phyloP scores from a whole-genome alignment of 2,329 filamentous ascomycete species.

The Volutella citrinella region DNA sequence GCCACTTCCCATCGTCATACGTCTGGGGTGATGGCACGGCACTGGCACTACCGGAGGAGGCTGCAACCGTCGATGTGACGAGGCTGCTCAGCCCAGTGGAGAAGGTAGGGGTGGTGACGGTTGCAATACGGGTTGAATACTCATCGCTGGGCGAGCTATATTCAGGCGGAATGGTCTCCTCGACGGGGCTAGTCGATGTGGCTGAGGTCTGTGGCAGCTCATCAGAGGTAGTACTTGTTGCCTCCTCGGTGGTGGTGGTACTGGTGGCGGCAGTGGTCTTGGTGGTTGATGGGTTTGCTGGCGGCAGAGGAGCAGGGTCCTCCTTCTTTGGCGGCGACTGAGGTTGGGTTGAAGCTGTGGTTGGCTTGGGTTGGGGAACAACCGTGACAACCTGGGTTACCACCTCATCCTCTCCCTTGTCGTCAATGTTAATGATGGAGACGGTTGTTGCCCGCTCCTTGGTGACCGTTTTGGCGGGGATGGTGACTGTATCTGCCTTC shows the following conservation, averaged over 20 bases:
- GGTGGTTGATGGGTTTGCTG: slow-evolving; percentile 4
- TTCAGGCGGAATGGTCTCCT: no score
- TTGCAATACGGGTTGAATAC: slow-evolving; percentile 14
- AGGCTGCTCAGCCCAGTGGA: slow-evolving; percentile 3
- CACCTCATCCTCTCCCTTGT: slow-evolving; percentile 12
- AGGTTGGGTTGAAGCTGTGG: background rate
- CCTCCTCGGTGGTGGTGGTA: slow-evolving; percentile 1
- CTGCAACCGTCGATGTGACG: no score
- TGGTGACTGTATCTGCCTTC: slow-evolving; percentile 26
- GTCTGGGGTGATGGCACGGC: slow-evolving; percentile 23
- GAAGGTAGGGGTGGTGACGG: slow-evolving; percentile 11
- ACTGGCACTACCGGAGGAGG: slow-evolving; percentile 3
- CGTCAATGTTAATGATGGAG: slow-evolving; percentile 28
- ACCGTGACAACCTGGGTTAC: slow-evolving; percentile 27
- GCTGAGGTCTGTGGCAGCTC: background rate
- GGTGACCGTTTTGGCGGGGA: slow-evolving; percentile 23
- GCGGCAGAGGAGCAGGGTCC: no score
- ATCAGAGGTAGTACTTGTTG: slow-evolving; percentile 1
- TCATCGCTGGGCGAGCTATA: slow-evolving; percentile 4
- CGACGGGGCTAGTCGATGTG: no score
- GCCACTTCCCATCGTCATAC: slow-evolving; percentile 44
- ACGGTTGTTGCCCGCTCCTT: slow-evolving; percentile 29
- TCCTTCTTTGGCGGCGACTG: no score
- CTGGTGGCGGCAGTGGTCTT: slow-evolving; percentile 1
- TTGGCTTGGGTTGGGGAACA: no score